phyloP scores from a whole-genome alignment of 768 basidiomycete genomes.

The Dioszegia crocea region DNA sequence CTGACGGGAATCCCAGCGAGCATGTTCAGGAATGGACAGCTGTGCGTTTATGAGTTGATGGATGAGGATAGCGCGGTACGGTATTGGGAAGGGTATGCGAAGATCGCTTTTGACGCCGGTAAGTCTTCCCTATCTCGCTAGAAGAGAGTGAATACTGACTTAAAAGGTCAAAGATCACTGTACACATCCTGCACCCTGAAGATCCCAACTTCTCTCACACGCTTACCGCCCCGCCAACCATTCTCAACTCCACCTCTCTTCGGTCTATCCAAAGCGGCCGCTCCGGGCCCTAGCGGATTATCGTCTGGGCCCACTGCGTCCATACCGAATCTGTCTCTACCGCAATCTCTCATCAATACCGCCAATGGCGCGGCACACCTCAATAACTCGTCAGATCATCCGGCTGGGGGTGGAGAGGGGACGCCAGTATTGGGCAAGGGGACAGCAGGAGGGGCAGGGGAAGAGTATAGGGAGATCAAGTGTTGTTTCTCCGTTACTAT shows the following conservation, averaged over 20 bases:
- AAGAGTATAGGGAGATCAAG: conserved; percentile 33
- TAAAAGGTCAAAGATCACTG: conserved; percentile 42
- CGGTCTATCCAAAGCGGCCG: conserved; percentile 12
- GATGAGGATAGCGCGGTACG: conserved; percentile 93
- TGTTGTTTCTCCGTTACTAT: conserved; percentile 52
- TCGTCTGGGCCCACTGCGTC: neutral
- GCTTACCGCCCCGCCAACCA: conserved; percentile 22
- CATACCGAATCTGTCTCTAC: conserved; percentile 16
- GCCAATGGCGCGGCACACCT: conserved; percentile 53
- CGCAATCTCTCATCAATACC: conserved; percentile 59
- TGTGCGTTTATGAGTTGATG: conserved; percentile 98
- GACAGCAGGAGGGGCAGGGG: conserved; percentile 53
- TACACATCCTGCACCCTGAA: conserved; percentile 43
- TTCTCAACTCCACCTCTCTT: conserved; percentile 14
- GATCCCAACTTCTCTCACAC: conserved; percentile 39
- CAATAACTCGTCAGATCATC: conserved; percentile 64
- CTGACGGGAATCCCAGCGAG: conserved; percentile 61
- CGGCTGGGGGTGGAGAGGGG: conserved; percentile 71
- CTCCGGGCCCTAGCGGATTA: neutral
- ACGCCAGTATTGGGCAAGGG: neutral
- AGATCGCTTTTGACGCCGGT: conserved; percentile 44
- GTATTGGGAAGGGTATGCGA: conserved; percentile 99
- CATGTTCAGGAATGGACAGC: conserved; percentile 65
- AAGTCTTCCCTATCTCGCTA: conserved; percentile 5
- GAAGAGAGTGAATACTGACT: neutral